Base-by-base conservation (phyloP, 2,329 filamentous ascomycete species). In the Leptographium radiaticola region DNA sequence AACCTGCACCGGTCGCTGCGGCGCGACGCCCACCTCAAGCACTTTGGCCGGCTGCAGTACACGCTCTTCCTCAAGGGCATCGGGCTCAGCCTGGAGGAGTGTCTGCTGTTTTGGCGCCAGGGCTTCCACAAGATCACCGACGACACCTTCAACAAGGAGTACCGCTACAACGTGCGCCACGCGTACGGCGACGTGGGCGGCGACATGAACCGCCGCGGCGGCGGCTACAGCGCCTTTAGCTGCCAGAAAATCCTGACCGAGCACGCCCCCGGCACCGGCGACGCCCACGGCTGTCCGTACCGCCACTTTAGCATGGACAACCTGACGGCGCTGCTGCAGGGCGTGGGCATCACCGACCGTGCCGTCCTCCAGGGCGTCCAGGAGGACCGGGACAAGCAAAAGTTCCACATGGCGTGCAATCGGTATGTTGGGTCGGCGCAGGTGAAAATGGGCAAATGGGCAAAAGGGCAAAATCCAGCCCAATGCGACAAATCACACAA, bases 121-220 rank as follows among this genome's bases (percentile, higher is more conserved):
- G 75, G 79, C 33, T 97, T 98, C 77, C 83, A 82, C 66, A 86
- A 89, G 60, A 81, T 94, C 59, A 90, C 87, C 0, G 93, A 97
- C 63, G 91, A 97, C 63, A 84, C 84, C 39, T 98, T 97, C 77
- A 94, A 94, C 70, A 97, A 96, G 65, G 89, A 96, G 66, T 97
- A 98, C 71, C 80, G 87, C 46, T 98, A 98, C 76, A 97, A 98
- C 66, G 81, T 97, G 55, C 86, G 90, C n/a, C 91, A 98, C 75
- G 70, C 76, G 0, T 98, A 97, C 67, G 93, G 93, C 60, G 91
- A 97, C 63, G 93, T 97, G 0, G 93, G 93, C 53, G 91, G 91
- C 55, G 91, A 97, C 68, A 77, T 83, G 20, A 96, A 95, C 65
- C 80, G 91, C 36, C 81, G 91, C 53, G 86, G 89, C 44, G 80